Conservation (phyloP, 176 grass and related monocot species). For the Thinopyrum elongatum region DNA sequence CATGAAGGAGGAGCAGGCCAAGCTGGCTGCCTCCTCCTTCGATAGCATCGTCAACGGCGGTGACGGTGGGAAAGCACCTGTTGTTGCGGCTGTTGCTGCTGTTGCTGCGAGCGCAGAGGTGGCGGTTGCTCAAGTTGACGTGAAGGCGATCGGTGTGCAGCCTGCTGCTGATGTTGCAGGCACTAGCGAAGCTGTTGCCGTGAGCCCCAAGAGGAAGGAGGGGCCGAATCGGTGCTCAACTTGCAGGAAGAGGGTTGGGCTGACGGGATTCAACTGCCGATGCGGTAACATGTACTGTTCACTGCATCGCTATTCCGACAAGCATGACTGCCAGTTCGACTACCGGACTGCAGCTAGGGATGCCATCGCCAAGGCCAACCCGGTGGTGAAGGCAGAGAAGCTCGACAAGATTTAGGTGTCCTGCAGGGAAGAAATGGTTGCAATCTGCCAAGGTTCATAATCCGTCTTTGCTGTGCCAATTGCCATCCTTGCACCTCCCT, state of each 20-base stretch:
- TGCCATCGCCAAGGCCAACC: slow-evolving; percentile 95
- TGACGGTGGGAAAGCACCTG: slow-evolving; percentile 47
- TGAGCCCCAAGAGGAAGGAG: slow-evolving; percentile 58
- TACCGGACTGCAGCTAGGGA: slow-evolving; percentile 76
- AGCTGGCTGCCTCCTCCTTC: slow-evolving; percentile 79
- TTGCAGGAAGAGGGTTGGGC: slow-evolving; percentile 85
- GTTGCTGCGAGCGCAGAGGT: slow-evolving; percentile 23
- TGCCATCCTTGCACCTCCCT: slow-evolving; percentile 35
- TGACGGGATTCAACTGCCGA: slow-evolving; percentile 85
- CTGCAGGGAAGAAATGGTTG: slow-evolving; percentile 19
- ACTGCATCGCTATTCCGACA: slow-evolving; percentile 87
- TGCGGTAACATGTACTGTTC: slow-evolving; percentile 83
- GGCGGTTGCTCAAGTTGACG: slow-evolving; percentile 35
- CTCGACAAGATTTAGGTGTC: slow-evolving; percentile 89
- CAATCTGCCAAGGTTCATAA: slow-evolving; percentile 19
- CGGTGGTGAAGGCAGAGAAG: slow-evolving; percentile 96
- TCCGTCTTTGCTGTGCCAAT: slow-evolving; percentile 18
- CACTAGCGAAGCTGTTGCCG: slow-evolving; percentile 32
- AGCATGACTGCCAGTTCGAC: slow-evolving; percentile 95
- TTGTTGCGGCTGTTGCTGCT: background rate
- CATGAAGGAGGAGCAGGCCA: slow-evolving; percentile 68
- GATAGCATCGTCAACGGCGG: slow-evolving; percentile 83
- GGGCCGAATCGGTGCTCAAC: slow-evolving; percentile 74
- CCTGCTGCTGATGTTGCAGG: slow-evolving; percentile 32
- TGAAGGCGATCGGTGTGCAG: slow-evolving; percentile 39